Evolutionary conservation across 2,329 filamentous ascomycete species (phyloP).

Genomic region (Elsinoe necatrix): DNA sequence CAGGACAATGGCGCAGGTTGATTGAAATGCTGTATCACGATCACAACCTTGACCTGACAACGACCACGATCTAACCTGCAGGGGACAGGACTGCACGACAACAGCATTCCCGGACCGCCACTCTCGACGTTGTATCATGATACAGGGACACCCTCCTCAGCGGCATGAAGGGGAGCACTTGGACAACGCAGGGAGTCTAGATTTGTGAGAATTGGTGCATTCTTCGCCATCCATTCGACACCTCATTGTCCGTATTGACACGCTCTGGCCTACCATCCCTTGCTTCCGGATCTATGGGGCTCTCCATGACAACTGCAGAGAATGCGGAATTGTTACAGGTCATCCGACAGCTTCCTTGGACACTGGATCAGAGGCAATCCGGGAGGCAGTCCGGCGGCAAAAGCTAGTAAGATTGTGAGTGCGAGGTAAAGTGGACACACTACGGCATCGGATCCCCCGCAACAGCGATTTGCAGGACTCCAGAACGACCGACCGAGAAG

Average conservation of each 20-base stretch:
- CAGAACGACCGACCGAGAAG: conserved; percentile 10
- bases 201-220: not conserved
- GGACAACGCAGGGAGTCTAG: not conserved
- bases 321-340: not conserved
- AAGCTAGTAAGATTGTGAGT: conserved; percentile 8
- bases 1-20: conserved; percentile 5
- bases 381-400: conserved; percentile 1
- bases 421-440: not conserved
- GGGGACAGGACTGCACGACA: not conserved
- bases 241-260: conserved; percentile 1
- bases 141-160: conserved; percentile 4
- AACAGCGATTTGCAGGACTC: conserved; percentile 4
- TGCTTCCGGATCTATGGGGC: not conserved
- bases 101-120: conserved; percentile 8
- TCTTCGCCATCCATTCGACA: not conserved
- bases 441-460: not conserved
- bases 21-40: conserved; percentile 8
- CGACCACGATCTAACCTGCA: conserved; percentile 2
- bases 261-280: not conserved
- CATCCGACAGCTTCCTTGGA: not conserved
- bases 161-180: not conserved
- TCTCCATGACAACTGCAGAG: conserved; percentile 9
- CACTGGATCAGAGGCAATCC: not conserved
- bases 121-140: conserved; percentile 3
- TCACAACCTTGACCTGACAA: conserved; percentile 8